phyloP scores from a whole-genome alignment of 202 grass and related monocot species.

The Musa balbisiana region DNA sequence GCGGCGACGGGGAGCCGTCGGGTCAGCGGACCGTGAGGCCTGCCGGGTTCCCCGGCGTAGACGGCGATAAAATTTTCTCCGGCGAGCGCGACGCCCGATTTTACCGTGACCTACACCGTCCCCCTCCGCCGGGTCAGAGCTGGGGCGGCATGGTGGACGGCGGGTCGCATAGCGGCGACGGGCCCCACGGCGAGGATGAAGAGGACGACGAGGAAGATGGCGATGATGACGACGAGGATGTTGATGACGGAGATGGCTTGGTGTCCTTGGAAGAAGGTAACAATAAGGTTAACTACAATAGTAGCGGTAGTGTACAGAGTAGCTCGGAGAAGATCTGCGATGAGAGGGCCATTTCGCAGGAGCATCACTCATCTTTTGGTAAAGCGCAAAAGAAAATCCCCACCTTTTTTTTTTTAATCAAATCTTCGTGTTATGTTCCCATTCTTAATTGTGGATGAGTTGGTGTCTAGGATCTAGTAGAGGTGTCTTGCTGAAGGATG shows the following conservation, averaged over 20 bases:
- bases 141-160: slow-evolving; percentile 21
- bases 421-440: background rate
- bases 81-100: slow-evolving; percentile 17
- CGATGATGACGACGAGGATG: slow-evolving; percentile 28
- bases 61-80: slow-evolving; percentile 12
- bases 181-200: slow-evolving; percentile 19
- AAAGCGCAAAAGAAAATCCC: background rate
- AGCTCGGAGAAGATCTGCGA: slow-evolving; percentile 28
- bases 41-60: slow-evolving; percentile 25
- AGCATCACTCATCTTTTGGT: slow-evolving; percentile 25
- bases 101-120: slow-evolving; percentile 22
- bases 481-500: slow-evolving; percentile 6
- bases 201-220: slow-evolving; percentile 23
- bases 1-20: slow-evolving; percentile 2
- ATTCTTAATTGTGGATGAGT: background rate
- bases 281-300: slow-evolving; percentile 27
- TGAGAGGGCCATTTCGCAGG: slow-evolving; percentile 23
- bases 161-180: slow-evolving; percentile 28
- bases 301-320: slow-evolving; percentile 24
- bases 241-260: slow-evolving; percentile 17
- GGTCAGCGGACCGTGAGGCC: background rate
- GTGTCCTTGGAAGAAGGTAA: slow-evolving; percentile 18
- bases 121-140: slow-evolving; percentile 1
- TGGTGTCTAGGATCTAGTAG: slow-evolving; percentile 7
- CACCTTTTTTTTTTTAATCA: background rate